Evolutionary conservation across 768 basidiomycete species (phyloP), one percentile per base, ranked within the genome.

Genomic region (Pulveroboletus sp.): DNA sequence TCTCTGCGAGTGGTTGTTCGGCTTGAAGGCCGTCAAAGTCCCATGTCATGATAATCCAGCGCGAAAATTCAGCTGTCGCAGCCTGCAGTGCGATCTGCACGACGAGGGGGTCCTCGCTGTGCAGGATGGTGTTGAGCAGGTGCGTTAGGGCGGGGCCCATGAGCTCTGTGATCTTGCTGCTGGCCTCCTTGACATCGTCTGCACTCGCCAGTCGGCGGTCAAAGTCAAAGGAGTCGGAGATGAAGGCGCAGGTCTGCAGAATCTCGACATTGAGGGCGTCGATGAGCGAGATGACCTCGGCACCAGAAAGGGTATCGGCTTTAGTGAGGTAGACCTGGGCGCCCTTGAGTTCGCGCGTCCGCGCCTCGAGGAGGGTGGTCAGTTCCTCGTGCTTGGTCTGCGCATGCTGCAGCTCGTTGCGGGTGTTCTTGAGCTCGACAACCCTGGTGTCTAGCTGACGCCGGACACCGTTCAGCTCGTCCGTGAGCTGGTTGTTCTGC

Each of bases 241-340:
- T 72, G 55, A 72, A 67, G 21, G 76, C 74, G 4, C 72, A 59
- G 12, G 66, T 64, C 50, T 80, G 79, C 33, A 75, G 64, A 20
- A 79, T 75, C 54, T 80, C 79, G 20, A 65, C 61, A 52, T 80
- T 80, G 49, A 80, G 57, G 0, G 64, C 60, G 23, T 77, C 71
- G 25, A 74, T 61, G 5, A 66, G 47, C 0, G 57, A n/a, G 10
- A 69, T 68, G 42, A 77, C 69, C 10, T 80, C 78, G 0, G 72
- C 69, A 1, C 71, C 75, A 0, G 78, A 74, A 47, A 74, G 64
- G 1, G 55, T 52, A 43, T 80, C 78, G 16, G 70, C 64, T 32
- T 70, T 75, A 2, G 70, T 71, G 59, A 78, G 59, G 57, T 74
- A 79, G 9, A 65, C 59, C 43, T 75, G 74, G 0, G 72, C 71